Evolutionary conservation across 2,329 filamentous ascomycete species (phyloP).

Genomic region (Ciborinia camelliae): DNA sequence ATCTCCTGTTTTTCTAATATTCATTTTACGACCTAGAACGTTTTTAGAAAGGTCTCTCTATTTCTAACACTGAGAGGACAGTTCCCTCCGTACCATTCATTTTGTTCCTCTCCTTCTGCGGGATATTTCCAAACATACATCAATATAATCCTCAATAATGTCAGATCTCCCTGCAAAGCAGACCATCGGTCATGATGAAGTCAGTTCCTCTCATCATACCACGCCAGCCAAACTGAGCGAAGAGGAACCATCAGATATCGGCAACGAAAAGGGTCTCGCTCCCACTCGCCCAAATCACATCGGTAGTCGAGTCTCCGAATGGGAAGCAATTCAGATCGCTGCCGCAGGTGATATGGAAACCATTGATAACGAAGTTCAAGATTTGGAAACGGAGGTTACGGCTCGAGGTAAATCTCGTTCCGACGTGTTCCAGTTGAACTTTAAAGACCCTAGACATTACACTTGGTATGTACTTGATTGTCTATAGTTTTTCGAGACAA

Average conservation of each 20-base stretch:
- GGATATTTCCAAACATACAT: not conserved
- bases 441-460: slow-evolving; percentile 61
- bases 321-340: slow-evolving; percentile 36
- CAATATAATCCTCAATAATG: slow-evolving; percentile 2
- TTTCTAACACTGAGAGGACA: not conserved
- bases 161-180: slow-evolving; percentile 4
- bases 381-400: slow-evolving; percentile 36
- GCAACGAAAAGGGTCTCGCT: slow-evolving; percentile 2
- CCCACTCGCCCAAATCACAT: slow-evolving; percentile 9
- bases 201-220: not conserved
- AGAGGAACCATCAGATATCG: not conserved
- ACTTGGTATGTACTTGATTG: slow-evolving; percentile 41
- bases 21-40: not conserved
- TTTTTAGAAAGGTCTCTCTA: not conserved
- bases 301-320: slow-evolving; percentile 29
- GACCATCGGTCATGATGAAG: not conserved
- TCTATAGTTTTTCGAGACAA: not conserved
- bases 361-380: slow-evolving; percentile 38
- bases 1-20: not conserved
- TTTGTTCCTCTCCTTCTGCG: not conserved
- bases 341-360: slow-evolving; percentile 33
- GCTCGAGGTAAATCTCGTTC: slow-evolving; percentile 28
- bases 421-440: slow-evolving; percentile 50
- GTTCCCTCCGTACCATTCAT: not conserved
- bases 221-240: slow-evolving; percentile 5